These are phyloP conservation scores for Amanita molliuscula DNA, from an alignment of 768 basidiomycete species.

Conservation along the genomic window DNA sequence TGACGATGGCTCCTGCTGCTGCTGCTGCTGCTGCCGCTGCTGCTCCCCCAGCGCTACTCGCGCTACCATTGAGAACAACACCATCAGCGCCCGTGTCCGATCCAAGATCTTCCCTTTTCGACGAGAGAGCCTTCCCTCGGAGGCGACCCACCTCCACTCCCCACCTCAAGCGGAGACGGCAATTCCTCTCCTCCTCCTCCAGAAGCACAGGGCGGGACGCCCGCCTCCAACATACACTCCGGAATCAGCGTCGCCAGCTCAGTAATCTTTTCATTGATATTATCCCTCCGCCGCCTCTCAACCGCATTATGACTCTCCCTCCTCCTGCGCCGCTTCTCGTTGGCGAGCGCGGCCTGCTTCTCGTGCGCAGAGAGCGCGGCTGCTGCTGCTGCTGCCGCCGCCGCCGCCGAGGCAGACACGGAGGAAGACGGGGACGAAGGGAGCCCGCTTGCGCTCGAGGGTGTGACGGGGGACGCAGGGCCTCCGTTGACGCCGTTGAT, in stretches of 20 bases:
- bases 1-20: constrained; percentile 34
- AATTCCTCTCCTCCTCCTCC: background rate
- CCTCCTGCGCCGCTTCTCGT: constrained; percentile 73
- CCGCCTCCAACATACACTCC: constrained; percentile 66
- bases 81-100: background rate
- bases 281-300: constrained; percentile 77
- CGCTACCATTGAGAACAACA: constrained; percentile 1
- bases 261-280: constrained; percentile 92
- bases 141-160: background rate
- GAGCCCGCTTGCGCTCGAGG: background rate
- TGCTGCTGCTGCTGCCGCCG: background rate
- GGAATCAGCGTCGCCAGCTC: constrained; percentile 87
- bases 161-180: background rate
- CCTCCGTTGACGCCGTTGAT: background rate
- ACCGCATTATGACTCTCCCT: constrained; percentile 90
- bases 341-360: constrained; percentile 53
- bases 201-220: constrained; percentile 12
- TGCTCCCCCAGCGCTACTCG: constrained; percentile 12
- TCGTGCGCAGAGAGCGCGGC: constrained; percentile 14
- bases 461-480: background rate
- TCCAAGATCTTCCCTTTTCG: background rate
- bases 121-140: background rate
- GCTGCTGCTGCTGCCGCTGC: constrained; percentile 2
- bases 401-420: too few species aligned
- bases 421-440: too few species aligned